These are phyloP conservation scores for Sarcocystis neurona DNA, from an alignment of 169 alveolate species.

Conservation along the genomic window DNA sequence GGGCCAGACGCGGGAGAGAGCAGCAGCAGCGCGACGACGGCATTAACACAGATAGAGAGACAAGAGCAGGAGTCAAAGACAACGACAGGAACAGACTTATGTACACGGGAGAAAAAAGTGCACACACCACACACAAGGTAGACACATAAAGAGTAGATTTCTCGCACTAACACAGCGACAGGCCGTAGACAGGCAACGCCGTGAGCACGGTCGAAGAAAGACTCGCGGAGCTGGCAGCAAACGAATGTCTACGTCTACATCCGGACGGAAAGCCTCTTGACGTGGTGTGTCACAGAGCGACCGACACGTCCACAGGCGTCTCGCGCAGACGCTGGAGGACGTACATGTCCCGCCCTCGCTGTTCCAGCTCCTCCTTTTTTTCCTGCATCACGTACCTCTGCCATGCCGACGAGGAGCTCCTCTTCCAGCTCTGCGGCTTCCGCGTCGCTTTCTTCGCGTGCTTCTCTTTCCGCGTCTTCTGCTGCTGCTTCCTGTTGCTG, in stretches of 20 bases:
- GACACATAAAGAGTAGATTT: neutral
- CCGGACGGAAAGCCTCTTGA: neutral
- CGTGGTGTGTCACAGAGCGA: neutral
- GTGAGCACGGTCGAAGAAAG: no score
- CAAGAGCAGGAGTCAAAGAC: neutral
- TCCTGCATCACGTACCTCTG: neutral
- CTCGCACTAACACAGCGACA: neutral
- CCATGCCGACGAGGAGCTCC: conserved; percentile 10
- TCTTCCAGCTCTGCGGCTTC: conserved; percentile 24
- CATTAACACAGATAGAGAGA: neutral
- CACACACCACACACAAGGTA: neutral
- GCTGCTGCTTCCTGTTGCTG: no score
- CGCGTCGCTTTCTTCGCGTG: neutral
- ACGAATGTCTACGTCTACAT: neutral
- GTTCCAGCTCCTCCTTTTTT: no score
- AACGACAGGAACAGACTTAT: neutral
- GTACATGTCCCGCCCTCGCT: no score
- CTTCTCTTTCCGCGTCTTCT: neutral
- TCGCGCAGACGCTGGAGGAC: neutral
- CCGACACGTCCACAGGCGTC: neutral
- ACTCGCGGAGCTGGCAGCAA: no score
- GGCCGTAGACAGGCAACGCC: no score
- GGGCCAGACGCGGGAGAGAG: neutral
- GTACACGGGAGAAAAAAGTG: neutral
- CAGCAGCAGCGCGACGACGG: neutral